Evolutionary conservation across 1,284 basidiomycete species (phyloP).

Genomic region (Trametes hirsuta): DNA sequence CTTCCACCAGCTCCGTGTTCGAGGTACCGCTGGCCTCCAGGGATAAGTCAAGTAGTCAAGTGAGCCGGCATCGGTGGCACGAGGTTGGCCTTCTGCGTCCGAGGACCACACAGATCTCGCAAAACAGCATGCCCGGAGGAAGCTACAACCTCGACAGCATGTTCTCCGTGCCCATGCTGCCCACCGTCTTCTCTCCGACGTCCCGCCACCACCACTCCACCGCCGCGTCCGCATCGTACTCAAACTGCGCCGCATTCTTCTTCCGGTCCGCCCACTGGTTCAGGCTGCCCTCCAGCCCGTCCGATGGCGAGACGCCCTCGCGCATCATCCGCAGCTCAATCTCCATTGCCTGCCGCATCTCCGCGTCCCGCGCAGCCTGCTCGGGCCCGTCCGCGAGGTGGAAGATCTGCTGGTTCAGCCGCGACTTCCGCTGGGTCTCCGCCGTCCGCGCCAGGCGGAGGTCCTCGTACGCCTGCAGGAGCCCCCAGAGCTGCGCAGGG

Average conservation of each 20-base stretch:
- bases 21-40: no score
- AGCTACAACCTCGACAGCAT: conserved; percentile 1
- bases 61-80: no score
- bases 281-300: conserved; percentile 38
- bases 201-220: conserved; percentile 53
- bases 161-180: background rate
- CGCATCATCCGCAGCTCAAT: conserved; percentile 33
- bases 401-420: conserved; percentile 55
- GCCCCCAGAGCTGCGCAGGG: conserved; percentile 44
- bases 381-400: conserved; percentile 58
- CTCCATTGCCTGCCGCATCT: conserved; percentile 54
- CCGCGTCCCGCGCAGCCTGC: conserved; percentile 51
- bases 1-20: no score
- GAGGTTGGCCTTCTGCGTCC: no score
- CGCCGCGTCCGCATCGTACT: conserved; percentile 53
- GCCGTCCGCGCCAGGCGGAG: conserved; percentile 52
- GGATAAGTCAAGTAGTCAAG: no score
- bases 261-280: conserved; percentile 56
- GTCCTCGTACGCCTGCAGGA: conserved; percentile 56
- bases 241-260: conserved; percentile 49
- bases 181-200: conserved; percentile 11
- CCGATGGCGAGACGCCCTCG: conserved; percentile 18
- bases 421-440: conserved; percentile 49
- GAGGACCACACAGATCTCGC: no score
- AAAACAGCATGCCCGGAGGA: no score